Conservation (phyloP, 2,329 filamentous ascomycete species). For the Trichoderma aggressivum region DNA sequence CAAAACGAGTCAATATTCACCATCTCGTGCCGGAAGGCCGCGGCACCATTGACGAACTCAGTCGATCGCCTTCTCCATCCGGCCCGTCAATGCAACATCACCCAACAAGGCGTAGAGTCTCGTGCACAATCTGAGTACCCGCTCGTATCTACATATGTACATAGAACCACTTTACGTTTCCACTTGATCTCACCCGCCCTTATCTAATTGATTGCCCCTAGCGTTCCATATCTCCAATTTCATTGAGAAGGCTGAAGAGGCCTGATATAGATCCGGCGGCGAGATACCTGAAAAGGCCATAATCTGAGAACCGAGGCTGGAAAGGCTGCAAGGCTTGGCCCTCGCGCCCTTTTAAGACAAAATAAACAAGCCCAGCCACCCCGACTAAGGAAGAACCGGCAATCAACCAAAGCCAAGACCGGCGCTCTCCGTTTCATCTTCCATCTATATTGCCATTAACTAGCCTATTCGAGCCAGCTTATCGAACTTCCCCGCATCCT, state of each 20-base stretch:
- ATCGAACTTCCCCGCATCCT: conserved; percentile 11
- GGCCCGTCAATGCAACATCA: background rate
- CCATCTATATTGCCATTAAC: background rate
- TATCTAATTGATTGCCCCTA: background rate
- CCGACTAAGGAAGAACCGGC: background rate
- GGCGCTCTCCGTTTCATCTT: background rate
- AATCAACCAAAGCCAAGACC: background rate
- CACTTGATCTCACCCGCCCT: background rate
- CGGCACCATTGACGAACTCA: background rate
- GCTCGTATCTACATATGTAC: background rate
- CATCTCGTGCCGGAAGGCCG: background rate
- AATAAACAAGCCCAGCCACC: background rate
- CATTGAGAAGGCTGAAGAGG: background rate
- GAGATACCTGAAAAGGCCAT: background rate
- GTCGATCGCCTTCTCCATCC: background rate
- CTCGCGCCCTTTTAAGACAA: background rate
- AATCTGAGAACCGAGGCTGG: background rate
- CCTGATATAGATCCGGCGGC: background rate
- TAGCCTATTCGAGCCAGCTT: background rate
- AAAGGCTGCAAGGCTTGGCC: background rate
- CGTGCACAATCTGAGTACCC: background rate
- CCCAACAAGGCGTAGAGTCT: background rate
- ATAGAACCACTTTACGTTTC: background rate
- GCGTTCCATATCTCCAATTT: background rate
- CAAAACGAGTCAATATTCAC: background rate